phyloP scores from a whole-genome alignment of 352 stramenopile species.

The Globisporangium iwayamae region DNA sequence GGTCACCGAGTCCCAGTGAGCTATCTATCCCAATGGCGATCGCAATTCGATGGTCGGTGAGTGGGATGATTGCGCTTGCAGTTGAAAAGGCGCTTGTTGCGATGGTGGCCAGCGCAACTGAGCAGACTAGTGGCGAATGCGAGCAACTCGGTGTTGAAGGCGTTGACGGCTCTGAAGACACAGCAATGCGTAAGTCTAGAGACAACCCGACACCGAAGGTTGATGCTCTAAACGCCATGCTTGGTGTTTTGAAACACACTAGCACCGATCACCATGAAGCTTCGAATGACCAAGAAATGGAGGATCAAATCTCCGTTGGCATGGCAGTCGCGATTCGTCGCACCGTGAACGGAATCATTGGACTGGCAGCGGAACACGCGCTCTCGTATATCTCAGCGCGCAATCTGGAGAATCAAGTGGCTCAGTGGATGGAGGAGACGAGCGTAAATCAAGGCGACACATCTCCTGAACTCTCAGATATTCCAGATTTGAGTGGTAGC shows the following conservation, averaged over 20 bases:
- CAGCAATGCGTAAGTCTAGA: slow-evolving; percentile 4
- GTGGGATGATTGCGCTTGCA: slow-evolving; percentile 37
- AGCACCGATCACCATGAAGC: neutral
- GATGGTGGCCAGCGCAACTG: slow-evolving; percentile 2
- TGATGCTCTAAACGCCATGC: neutral
- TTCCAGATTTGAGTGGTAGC: neutral
- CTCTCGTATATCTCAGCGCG: slow-evolving; percentile 14
- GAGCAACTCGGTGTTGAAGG: neutral
- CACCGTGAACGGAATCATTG: slow-evolving; percentile 32
- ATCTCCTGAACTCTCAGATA: neutral
- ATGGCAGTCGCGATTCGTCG: slow-evolving; percentile 29
- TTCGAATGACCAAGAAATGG: neutral
- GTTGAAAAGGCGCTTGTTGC: slow-evolving; percentile 29
- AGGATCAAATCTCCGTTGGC: slow-evolving; percentile 19
- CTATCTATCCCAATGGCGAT: slow-evolving; percentile 45
- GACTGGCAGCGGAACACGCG: slow-evolving; percentile 16
- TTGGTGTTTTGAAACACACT: neutral
- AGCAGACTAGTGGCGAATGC: neutral
- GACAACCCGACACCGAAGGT: neutral
- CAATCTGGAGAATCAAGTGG: slow-evolving; percentile 14
- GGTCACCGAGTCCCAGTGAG: slow-evolving; percentile 5
- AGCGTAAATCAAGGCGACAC: neutral
- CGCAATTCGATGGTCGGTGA: slow-evolving; percentile 37
- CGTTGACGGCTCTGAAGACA: neutral
- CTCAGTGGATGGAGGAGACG: neutral